Base-by-base conservation (phyloP, 2,329 filamentous ascomycete genomes). In the Pseudogymnoascus sp. region DNA sequence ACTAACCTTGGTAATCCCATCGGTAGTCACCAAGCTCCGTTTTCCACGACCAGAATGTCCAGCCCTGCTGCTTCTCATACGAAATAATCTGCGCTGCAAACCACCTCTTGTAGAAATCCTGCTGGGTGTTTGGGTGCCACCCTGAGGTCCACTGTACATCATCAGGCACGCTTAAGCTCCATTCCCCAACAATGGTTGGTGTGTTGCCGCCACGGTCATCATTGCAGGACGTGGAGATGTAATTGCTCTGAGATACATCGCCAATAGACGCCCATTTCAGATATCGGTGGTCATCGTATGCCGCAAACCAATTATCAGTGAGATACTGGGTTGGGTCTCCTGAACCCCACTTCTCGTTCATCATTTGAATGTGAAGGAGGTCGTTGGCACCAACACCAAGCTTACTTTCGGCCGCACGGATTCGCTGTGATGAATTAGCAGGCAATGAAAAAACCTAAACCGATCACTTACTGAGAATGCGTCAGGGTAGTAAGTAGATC, bases 41-140 rank as follows among this genome's bases (percentile, higher is more conserved):
- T 70, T 84, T 85, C 82, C 82, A 85, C 0, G 76, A 76, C 82
- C 82, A 85, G 66, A 83, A 85, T 2, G 81, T 68, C 81, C 80
- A 84, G 0, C 81, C 81, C 6, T 73, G 72, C 1, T 72, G 63
- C 60, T 74, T 74, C 71, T 85, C 82, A 65, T 82, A 85, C 0
- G 76, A 71, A 45, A 75, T 72, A 0, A 78, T 74, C 69, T 84
- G 82, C 0, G 81, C 81, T 0, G 78, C 77, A 70, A 81, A 85
- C 75, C 77, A 85, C 45, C 75, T 70, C 52, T 65, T 70, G 68
- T 85, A 85, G 69, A 83, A 86, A 1, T 68, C 71, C 59, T 68
- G 66, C 33, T 75, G 73, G 13, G 67, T 69, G 9, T 65, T 67
- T 8, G 72, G 70, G 64, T 75, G 66, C 74, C 75, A 83, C 23